These are phyloP conservation scores for Alternaria sp. DNA, from an alignment of 2,329 filamentous ascomycete species.

Conservation along the genomic window DNA sequence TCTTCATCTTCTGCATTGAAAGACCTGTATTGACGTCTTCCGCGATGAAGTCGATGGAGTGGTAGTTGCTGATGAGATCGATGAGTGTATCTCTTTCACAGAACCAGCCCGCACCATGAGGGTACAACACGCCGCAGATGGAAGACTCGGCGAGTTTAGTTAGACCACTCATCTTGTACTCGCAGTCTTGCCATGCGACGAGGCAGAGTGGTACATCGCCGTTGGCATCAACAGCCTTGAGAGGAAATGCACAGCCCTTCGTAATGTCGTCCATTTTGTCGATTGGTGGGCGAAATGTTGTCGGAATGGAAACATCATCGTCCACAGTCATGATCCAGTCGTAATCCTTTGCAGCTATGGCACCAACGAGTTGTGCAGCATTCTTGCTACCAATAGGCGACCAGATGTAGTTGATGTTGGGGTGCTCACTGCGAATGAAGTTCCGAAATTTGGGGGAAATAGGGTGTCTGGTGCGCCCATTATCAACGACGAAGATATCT, in stretches of 20 bases:
- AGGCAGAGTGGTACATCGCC: slow-evolving; percentile 23
- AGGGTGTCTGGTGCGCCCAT: slow-evolving; percentile 22
- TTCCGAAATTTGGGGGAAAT: slow-evolving; percentile 24
- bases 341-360: slow-evolving; percentile 24
- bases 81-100: slow-evolving; percentile 28
- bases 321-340: slow-evolving; percentile 31
- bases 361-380: slow-evolving; percentile 30
- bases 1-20: slow-evolving; percentile 27
- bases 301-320: slow-evolving; percentile 30
- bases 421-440: slow-evolving; percentile 22
- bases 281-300: slow-evolving; percentile 22
- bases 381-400: slow-evolving; percentile 31
- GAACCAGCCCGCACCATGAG: slow-evolving; percentile 33
- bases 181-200: slow-evolving; percentile 30
- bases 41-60: slow-evolving; percentile 33
- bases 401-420: slow-evolving; percentile 31
- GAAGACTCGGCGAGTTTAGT: slow-evolving; percentile 25
- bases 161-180: slow-evolving; percentile 26
- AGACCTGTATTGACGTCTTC: slow-evolving; percentile 29
- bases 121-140: slow-evolving; percentile 29
- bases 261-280: slow-evolving; percentile 24
- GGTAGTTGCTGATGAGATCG: slow-evolving; percentile 27
- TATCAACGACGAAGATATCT: slow-evolving; percentile 29
- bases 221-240: slow-evolving; percentile 28
- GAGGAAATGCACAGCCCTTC: slow-evolving; percentile 28